These are phyloP conservation scores for Metarhizium humberi DNA, from an alignment of 2,329 filamentous ascomycete species.

Conservation along the genomic window DNA sequence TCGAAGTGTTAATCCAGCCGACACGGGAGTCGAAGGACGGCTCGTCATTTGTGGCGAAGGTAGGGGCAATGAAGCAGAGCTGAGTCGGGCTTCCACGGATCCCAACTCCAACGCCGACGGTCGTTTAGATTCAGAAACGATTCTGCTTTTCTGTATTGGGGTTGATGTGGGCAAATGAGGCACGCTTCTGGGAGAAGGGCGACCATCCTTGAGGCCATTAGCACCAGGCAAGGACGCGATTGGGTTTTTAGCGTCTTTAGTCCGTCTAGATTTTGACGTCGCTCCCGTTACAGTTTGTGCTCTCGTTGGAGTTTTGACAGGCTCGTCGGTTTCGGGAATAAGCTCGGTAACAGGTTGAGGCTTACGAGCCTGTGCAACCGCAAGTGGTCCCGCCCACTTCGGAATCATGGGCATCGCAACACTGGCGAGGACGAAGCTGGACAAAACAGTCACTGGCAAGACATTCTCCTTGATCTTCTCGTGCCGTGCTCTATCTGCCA, in stretches of 20 bases:
- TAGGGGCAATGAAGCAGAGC: constrained; percentile 58
- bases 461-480: constrained; percentile 78
- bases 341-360: constrained; percentile 39
- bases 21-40: constrained; percentile 49
- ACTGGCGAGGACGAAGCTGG: constrained; percentile 70
- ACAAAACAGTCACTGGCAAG: constrained; percentile 69
- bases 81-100: constrained; percentile 51
- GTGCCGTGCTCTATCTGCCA: constrained; percentile 56
- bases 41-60: constrained; percentile 45
- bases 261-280: constrained; percentile 40
- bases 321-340: constrained; percentile 25
- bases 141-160: constrained; percentile 18
- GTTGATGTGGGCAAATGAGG: constrained; percentile 13
- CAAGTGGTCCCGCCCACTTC: constrained; percentile 70
- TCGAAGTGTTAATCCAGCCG: constrained; percentile 38
- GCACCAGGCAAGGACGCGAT: constrained; percentile 32
- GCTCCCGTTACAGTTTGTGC: constrained; percentile 56
- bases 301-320: constrained; percentile 41
- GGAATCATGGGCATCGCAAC: constrained; percentile 67
- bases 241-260: constrained; percentile 35
- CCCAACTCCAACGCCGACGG: constrained; percentile 43
- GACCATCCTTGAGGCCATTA: constrained; percentile 19
- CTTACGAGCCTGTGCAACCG: constrained; percentile 72
- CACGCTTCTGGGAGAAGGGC: constrained; percentile 15
- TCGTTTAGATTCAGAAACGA: constrained; percentile 29